Percentiles rank a stretch among this genome's conserved stretches.
These are phyloP conservation scores for Nymphaea thermarum DNA, from an alignment of 164 flowering plant species.

Conservation along the genomic window DNA sequence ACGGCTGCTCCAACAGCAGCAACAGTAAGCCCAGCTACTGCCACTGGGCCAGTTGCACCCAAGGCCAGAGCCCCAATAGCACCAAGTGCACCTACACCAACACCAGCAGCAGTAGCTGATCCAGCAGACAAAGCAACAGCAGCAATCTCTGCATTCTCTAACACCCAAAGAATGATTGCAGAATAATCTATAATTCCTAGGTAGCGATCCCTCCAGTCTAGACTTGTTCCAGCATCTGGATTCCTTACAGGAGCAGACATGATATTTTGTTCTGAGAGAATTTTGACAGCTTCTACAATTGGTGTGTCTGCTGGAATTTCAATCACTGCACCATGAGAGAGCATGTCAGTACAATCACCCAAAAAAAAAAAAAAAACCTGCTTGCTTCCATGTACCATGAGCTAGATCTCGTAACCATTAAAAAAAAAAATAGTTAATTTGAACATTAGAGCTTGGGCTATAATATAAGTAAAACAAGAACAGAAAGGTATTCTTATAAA, in stretches of 20 bases:
- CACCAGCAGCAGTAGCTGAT: slow-evolving; percentile 76
- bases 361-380: neutral
- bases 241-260: slow-evolving; percentile 73
- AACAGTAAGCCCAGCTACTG: slow-evolving; percentile 73
- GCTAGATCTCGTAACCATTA: neutral
- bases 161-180: slow-evolving; percentile 72
- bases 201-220: slow-evolving; percentile 69
- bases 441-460: neutral
- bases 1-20: slow-evolving; percentile 89
- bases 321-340: slow-evolving; percentile 37
- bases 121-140: slow-evolving; percentile 68
- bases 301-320: slow-evolving; percentile 73
- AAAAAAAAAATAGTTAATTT: neutral
- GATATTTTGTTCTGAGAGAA: slow-evolving; percentile 65
- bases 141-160: slow-evolving; percentile 82
- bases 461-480: too few species aligned
- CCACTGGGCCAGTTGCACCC: slow-evolving; percentile 78
- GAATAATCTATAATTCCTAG: slow-evolving; percentile 80
- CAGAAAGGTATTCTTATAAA: too few species aligned
- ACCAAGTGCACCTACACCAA: slow-evolving; percentile 81
- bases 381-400: neutral
- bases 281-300: slow-evolving; percentile 56
- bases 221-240: slow-evolving; percentile 31
- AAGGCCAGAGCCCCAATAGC: slow-evolving; percentile 75
- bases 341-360: neutral